Evolutionary conservation across 2,329 filamentous ascomycete genomes (phyloP).

Genomic region (Ramularia endophylla): DNA sequence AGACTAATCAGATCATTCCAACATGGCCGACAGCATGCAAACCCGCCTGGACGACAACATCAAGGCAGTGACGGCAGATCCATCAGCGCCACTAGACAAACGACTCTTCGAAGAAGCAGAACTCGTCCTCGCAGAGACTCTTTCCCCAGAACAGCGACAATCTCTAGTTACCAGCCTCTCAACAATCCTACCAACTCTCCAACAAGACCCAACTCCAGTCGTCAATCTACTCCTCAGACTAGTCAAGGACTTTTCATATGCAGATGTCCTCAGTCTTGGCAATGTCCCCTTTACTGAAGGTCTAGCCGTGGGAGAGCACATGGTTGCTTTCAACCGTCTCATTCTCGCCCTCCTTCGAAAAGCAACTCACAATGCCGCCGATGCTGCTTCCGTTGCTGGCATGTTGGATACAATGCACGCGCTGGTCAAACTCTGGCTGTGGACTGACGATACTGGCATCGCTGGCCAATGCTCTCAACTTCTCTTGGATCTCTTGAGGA

Average conservation of each 20-base stretch:
- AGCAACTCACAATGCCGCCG: constrained; percentile 44
- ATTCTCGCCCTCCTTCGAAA: constrained; percentile 53
- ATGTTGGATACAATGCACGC: constrained; percentile 50
- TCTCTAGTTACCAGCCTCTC: constrained; percentile 43
- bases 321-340: constrained; percentile 48
- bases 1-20: neutral
- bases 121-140: constrained; percentile 37
- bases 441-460: constrained; percentile 49
- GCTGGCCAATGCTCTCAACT: constrained; percentile 49
- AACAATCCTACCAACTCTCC: constrained; percentile 46
- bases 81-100: constrained; percentile 36
- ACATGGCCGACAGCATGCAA: constrained; percentile 14
- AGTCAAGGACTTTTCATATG: constrained; percentile 44
- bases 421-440: constrained; percentile 54
- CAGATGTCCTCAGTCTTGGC: constrained; percentile 37
- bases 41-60: constrained; percentile 15
- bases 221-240: constrained; percentile 48
- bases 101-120: constrained; percentile 47
- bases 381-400: constrained; percentile 54
- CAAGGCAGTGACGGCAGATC: constrained; percentile 13
- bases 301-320: constrained; percentile 41
- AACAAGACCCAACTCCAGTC: constrained; percentile 53
- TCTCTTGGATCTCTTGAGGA: constrained; percentile 47
- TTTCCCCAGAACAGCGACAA: constrained; percentile 29
- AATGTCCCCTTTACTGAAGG: constrained; percentile 47